A percentile compares a stretch with the other conserved stretches of the same genome.
phyloP scores from a whole-genome alignment of 2,329 filamentous ascomycete species.

The Sarocladium kiliense region DNA sequence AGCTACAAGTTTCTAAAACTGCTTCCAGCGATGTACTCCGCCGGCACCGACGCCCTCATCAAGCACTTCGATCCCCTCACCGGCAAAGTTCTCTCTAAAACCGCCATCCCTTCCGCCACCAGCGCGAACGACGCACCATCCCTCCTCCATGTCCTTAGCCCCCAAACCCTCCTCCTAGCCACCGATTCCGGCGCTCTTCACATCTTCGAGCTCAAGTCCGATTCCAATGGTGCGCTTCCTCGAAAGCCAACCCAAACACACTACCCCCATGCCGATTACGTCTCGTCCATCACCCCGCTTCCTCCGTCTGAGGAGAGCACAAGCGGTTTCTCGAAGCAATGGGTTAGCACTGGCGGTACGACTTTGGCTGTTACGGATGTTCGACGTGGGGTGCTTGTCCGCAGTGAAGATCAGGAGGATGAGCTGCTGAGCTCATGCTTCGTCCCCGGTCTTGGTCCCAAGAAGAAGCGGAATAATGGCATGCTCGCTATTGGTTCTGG shows the following conservation, averaged over 20 bases:
- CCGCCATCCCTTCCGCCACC: conserved; percentile 62
- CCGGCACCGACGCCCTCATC: conserved; percentile 54
- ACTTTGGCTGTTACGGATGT: conserved; percentile 89
- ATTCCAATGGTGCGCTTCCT: conserved; percentile 36
- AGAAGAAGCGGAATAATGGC: conserved; percentile 61
- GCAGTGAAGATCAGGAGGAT: conserved; percentile 92
- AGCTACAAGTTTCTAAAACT: too few relatives aligned
- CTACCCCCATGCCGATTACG: conserved; percentile 85
- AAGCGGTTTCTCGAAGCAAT: conserved; percentile 88
- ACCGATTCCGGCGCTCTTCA: conserved; percentile 89
- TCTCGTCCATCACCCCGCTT: conserved; percentile 81
- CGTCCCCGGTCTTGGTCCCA: conserved; percentile 70
- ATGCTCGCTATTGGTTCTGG: conserved; percentile 71
- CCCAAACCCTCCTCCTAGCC: conserved; percentile 80
- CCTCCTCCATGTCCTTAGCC: conserved; percentile 76
- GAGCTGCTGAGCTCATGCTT: conserved; percentile 80
- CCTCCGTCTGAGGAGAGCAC: conserved; percentile 76
- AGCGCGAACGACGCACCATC: conserved; percentile 65
- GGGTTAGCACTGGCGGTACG: conserved; percentile 87
- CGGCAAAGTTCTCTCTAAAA: conserved; percentile 73
- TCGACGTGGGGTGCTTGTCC: conserved; percentile 76
- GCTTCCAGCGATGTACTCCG: conserved; percentile 53
- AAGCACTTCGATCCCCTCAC: conserved; percentile 54
- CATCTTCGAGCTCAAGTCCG: conserved; percentile 70
- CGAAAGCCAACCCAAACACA: conserved; percentile 72